These are phyloP conservation scores for Lentinus tigrinus DNA, from an alignment of 768 basidiomycete species.

Conservation along the genomic window DNA sequence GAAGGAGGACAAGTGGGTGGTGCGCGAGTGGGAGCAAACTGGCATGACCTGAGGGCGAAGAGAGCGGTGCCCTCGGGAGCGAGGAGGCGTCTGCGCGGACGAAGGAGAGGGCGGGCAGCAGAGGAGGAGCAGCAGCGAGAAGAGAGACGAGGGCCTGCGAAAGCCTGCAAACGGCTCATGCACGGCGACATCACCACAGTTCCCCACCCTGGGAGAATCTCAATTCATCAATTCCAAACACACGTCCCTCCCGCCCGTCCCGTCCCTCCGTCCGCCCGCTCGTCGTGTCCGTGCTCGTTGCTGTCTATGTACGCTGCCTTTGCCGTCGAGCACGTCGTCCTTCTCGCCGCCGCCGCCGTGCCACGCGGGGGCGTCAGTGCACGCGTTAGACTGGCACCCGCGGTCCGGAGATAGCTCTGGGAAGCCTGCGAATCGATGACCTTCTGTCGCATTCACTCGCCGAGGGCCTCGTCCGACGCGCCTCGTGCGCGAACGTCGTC, in stretches of 20 bases:
- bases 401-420: background rate
- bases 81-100: slow-evolving; percentile 17
- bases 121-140: slow-evolving; percentile 28
- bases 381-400: too few relatives aligned
- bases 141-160: slow-evolving; percentile 12
- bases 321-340: background rate
- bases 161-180: slow-evolving; percentile 15
- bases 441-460: background rate
- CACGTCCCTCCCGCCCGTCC: background rate
- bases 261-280: background rate
- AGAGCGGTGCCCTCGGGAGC: slow-evolving; percentile 10
- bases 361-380: background rate
- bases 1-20: slow-evolving; percentile 15
- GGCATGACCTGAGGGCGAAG: slow-evolving; percentile 32
- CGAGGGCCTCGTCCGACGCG: too few relatives aligned
- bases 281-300: background rate
- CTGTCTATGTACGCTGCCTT: background rate
- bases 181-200: slow-evolving; percentile 18
- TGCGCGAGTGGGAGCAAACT: slow-evolving; percentile 23
- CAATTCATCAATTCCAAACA: background rate
- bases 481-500: too few relatives aligned
- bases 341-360: background rate
- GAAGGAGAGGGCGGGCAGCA: slow-evolving; percentile 27
- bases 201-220: slow-evolving; percentile 1
- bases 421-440: background rate